These are phyloP conservation scores for Verticillium tricorpus DNA, from an alignment of 2,329 filamentous ascomycete species.

Conservation along the genomic window DNA sequence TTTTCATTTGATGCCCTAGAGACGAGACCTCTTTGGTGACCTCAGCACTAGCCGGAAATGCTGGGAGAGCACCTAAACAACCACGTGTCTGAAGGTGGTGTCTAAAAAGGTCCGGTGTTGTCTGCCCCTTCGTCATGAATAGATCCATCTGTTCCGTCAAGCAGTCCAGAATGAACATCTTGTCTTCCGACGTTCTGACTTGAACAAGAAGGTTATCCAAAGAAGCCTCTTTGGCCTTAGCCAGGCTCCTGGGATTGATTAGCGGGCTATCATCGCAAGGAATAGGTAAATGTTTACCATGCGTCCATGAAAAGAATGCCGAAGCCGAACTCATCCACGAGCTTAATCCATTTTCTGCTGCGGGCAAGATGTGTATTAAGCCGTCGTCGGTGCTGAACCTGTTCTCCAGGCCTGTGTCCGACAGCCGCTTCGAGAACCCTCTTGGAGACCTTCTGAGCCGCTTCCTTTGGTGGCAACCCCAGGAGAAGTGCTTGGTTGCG, in stretches of 20 bases:
- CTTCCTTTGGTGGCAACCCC: no score
- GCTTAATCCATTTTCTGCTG: neutral
- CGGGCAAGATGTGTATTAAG: neutral
- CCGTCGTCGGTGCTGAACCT: neutral
- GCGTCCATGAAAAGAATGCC: neutral
- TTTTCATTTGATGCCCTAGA: no score
- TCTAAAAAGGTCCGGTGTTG: neutral
- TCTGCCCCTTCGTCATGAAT: neutral
- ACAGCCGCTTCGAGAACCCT: no score
- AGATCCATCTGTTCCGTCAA: neutral
- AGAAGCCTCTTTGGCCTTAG: neutral
- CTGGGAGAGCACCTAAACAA: neutral
- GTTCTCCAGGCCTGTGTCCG: no score
- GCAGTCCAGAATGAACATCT: neutral
- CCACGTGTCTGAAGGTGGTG: neutral
- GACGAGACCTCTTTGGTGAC: no score
- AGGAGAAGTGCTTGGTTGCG: no score
- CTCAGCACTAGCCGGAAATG: neutral
- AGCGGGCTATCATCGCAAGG: neutral
- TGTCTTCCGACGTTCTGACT: neutral
- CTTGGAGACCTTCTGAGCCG: no score
- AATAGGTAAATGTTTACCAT: neutral
- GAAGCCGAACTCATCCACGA: neutral
- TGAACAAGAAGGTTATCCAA: neutral
- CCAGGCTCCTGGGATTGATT: neutral